Evolutionary conservation across 2,329 filamentous ascomycete genomes (phyloP).

Genomic region (Remersonia thermophila): DNA sequence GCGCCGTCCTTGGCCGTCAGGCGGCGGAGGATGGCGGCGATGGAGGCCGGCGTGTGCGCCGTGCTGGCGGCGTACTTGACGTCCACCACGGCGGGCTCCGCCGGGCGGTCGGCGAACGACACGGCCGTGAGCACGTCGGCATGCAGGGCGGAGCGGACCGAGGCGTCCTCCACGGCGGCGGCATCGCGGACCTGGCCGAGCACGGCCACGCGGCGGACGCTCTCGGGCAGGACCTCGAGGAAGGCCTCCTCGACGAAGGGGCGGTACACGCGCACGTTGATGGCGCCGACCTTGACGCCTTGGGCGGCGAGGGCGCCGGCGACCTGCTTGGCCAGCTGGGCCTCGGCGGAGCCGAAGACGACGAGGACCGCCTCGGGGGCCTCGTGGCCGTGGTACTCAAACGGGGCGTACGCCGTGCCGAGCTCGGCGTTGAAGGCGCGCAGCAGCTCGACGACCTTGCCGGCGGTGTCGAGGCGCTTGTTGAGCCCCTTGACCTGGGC

Average conservation of each 20-base stretch:
- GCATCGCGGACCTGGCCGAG: conserved; percentile 77
- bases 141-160: conserved; percentile 74
- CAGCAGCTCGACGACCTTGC: conserved; percentile 57
- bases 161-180: conserved; percentile 58
- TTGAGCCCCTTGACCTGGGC: conserved; percentile 47
- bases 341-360: conserved; percentile 84
- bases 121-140: conserved; percentile 81
- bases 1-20: conserved; percentile 32
- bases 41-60: conserved; percentile 40
- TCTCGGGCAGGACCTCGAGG: conserved; percentile 64
- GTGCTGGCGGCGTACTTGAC: conserved; percentile 75
- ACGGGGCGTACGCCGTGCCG: conserved; percentile 82
- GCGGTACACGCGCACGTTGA: conserved; percentile 87
- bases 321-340: conserved; percentile 73
- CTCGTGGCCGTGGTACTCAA: conserved; percentile 84
- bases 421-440: conserved; percentile 77
- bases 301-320: conserved; percentile 58
- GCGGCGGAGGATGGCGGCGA: conserved; percentile 39
- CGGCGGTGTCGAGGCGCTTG: conserved; percentile 59
- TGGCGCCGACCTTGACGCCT: conserved; percentile 68
- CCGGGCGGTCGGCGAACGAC: conserved; percentile 61
- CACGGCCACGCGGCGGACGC: conserved; percentile 64
- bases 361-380: conserved; percentile 74
- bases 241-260: conserved; percentile 95
- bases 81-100: conserved; percentile 58